Base-by-base conservation (phyloP, 2,329 filamentous ascomycete genomes). In the Sporothrix luriei region DNA sequence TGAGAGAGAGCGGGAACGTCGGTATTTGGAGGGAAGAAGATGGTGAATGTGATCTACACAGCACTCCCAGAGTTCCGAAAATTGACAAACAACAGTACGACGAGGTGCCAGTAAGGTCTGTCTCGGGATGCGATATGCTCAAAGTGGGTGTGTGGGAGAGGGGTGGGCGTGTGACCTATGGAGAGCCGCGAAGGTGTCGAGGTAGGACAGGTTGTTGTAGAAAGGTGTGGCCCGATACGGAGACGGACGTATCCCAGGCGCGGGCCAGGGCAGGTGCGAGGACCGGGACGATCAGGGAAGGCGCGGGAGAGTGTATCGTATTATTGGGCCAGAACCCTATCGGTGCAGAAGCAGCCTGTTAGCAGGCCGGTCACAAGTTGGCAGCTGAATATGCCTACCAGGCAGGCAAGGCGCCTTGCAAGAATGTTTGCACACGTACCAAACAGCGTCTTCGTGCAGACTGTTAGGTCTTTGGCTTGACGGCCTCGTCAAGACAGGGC, bases 91-190 rank as follows among this genome's bases (percentile, higher is more conserved):
- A 33, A 49, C 29, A 49, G 21, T 49, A 64, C 24, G 19, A 29
- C n/a, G 29, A 49, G 16, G 43, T 49, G 61, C 43, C 43, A 49
- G 9, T 57, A 68, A 52, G 46, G 62, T 26, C 19, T 38, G 62
- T 52, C 62, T 52, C 62, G 62, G 26, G 62, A 66, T 66, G 46
- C 46, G 48, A 52, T 40, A 29, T 24, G 26, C 24, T 38, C 24
- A 2, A 7, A 55, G 64, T 43, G 33, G 48, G 64, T 66, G 64
- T 66, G 66, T 2, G 38, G 40, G 26, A 68, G 16, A 33, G 38
- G 40, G 26, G 26, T 68, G 66, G n/a, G 65, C 66, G 66, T 61
- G 66, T 68, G 66, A 59, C 40, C 38, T 54, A 33, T 29, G 14
- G 14, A n/a, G 54, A 55, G 19, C 43, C 62, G 46, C 49, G 29